A percentile compares a stretch with the other conserved stretches of the same genome.
phyloP scores from a whole-genome alignment of 1,284 basidiomycete genomes.

The Malassezia caprae region DNA sequence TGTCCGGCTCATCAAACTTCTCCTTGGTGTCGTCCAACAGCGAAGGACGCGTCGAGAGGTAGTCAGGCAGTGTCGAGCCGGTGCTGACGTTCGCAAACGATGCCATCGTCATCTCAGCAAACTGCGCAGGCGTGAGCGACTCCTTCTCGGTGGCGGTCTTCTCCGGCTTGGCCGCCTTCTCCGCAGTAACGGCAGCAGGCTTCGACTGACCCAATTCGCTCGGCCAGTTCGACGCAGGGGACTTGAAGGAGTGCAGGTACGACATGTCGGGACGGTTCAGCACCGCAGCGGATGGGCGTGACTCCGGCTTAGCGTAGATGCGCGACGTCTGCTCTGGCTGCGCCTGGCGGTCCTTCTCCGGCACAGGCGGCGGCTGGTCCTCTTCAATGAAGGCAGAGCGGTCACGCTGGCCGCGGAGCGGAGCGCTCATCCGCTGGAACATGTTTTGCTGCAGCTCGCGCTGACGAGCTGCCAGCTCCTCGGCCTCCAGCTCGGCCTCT shows the following conservation, averaged over 20 bases:
- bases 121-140: constrained; percentile 1
- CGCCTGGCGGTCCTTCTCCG: background rate
- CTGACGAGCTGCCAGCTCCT: background rate
- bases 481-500: background rate
- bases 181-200: background rate
- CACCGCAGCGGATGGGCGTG: background rate
- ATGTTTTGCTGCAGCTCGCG: background rate
- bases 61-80: constrained; percentile 8
- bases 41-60: background rate
- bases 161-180: background rate
- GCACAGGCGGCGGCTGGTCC: constrained; percentile 1
- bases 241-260: background rate
- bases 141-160: background rate
- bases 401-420: background rate
- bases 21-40: background rate
- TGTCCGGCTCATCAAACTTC: background rate
- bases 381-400: constrained; percentile 5
- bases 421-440: background rate
- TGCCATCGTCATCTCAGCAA: constrained; percentile 7
- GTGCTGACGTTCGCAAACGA: background rate
- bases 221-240: background rate
- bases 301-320: background rate
- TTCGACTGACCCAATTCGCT: background rate
- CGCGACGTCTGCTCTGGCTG: background rate
- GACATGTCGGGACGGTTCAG: background rate